A percentile compares a stretch with the other conserved stretches of the same genome.
Evolutionary conservation across 2,329 filamentous ascomycete species (phyloP).

Genomic region (Monilinia polystroma): DNA sequence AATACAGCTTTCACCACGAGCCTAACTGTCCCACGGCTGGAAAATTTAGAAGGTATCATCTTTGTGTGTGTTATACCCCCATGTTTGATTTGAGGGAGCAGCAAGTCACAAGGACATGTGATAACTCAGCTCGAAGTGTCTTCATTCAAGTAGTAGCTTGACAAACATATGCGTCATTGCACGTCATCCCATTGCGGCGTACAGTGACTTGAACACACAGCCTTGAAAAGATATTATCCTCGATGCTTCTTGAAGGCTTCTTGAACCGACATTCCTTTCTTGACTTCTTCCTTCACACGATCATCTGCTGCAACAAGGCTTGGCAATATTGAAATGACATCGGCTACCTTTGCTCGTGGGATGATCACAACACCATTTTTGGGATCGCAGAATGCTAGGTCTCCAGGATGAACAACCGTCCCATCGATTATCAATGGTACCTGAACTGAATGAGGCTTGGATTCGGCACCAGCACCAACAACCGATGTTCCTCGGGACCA

Average conservation of each 20-base stretch:
- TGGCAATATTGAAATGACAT: slow-evolving; percentile 55
- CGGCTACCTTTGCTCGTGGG: slow-evolving; percentile 57
- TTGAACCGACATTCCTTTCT: slow-evolving; percentile 58
- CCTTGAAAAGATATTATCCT: slow-evolving; percentile 18
- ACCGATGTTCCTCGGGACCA: slow-evolving; percentile 58
- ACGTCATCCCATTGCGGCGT: neutral
- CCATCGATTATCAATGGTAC: slow-evolving; percentile 48
- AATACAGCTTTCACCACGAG: neutral
- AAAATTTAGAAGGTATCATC: neutral
- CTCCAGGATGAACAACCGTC: slow-evolving; percentile 52
- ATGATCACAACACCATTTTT: slow-evolving; percentile 69
- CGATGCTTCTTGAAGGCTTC: slow-evolving; percentile 60
- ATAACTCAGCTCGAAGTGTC: neutral
- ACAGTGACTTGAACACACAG: neutral
- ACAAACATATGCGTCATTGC: neutral
- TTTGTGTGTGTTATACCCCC: neutral
- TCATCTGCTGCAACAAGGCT: slow-evolving; percentile 50
- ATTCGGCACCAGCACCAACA: slow-evolving; percentile 56
- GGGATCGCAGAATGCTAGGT: slow-evolving; percentile 69
- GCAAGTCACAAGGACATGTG: neutral
- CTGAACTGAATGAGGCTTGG: slow-evolving; percentile 55
- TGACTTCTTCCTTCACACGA: slow-evolving; percentile 64
- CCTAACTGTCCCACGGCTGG: neutral
- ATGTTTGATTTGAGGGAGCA: neutral
- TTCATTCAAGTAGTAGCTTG: neutral